Conservation (phyloP, 257 asterid species). For the Solanum chiquidenum region DNA sequence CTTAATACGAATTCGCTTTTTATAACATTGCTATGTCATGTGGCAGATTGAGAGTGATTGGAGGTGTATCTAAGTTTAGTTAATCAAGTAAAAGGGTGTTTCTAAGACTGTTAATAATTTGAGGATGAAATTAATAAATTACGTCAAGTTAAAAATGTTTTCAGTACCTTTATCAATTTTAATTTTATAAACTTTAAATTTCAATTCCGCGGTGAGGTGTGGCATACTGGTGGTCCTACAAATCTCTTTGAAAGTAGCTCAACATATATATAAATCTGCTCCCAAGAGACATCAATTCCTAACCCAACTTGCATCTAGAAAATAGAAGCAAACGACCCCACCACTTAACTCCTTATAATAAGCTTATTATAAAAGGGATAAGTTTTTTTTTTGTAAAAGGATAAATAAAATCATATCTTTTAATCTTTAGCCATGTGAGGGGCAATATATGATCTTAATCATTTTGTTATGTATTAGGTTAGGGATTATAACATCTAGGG, state of each 20-base stretch:
- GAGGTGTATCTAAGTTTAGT: too few relatives aligned
- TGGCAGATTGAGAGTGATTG: too few relatives aligned
- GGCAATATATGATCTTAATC: slow-evolving; percentile 17
- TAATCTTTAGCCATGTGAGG: slow-evolving; percentile 42
- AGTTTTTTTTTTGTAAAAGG: not conserved
- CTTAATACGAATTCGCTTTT: not conserved
- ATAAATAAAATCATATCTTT: not conserved
- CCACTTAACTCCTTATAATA: slow-evolving; percentile 23
- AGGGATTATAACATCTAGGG: slow-evolving; percentile 6
- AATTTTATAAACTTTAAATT: not conserved
- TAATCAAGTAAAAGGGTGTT: not conserved
- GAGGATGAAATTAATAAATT: too few relatives aligned
- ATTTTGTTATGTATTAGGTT: slow-evolving; percentile 4
- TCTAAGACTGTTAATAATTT: too few relatives aligned
- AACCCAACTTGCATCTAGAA: slow-evolving; percentile 37
- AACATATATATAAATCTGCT: slow-evolving; percentile 1
- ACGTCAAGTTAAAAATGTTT: rapidly evolving
- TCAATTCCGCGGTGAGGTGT: rapidly evolving
- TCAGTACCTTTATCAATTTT: not conserved
- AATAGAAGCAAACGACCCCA: slow-evolving; percentile 27
- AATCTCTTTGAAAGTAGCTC: slow-evolving; percentile 7
- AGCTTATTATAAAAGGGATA: not conserved
- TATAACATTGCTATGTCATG: not conserved
- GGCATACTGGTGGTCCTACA: slow-evolving; percentile 13
- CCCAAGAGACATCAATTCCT: slow-evolving; percentile 16